These are phyloP conservation scores for Thermoascus crustaceus DNA, from an alignment of 2,329 filamentous ascomycete genomes.

Conservation along the genomic window DNA sequence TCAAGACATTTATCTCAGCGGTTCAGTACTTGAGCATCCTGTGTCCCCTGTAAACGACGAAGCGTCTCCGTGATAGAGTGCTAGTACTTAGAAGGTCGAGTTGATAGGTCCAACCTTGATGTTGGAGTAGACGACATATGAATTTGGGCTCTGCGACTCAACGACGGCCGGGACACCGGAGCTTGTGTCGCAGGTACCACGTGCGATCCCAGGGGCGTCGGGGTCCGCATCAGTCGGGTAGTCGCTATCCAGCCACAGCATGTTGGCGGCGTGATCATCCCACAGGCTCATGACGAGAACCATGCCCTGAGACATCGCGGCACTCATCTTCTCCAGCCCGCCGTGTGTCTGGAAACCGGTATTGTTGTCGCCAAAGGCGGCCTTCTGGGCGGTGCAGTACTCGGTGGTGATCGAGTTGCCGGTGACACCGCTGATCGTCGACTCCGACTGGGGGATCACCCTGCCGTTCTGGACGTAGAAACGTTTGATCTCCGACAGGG, in stretches of 20 bases:
- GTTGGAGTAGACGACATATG: conserved; percentile 51
- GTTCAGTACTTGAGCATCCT: no score
- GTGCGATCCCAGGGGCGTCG: conserved; percentile 41
- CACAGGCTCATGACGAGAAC: conserved; percentile 54
- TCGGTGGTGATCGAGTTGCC: conserved; percentile 49
- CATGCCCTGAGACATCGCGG: conserved; percentile 50
- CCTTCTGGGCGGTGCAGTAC: conserved; percentile 52
- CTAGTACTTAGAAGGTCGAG: no score
- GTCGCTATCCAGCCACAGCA: conserved; percentile 67
- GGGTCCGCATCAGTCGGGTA: conserved; percentile 45
- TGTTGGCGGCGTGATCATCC: conserved; percentile 60
- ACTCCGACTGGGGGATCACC: conserved; percentile 49
- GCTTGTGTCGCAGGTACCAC: conserved; percentile 47
- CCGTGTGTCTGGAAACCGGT: conserved; percentile 48
- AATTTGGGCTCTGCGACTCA: conserved; percentile 39
- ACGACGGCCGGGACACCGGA: conserved; percentile 47
- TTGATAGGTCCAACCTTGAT: conserved; percentile 52
- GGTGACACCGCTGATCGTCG: conserved; percentile 38
- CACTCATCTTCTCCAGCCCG: conserved; percentile 48
- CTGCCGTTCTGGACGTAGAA: conserved; percentile 58
- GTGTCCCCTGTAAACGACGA: no score
- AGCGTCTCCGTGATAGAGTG: no score
- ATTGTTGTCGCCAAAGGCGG: conserved; percentile 47
- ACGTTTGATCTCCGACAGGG: conserved; percentile 54
- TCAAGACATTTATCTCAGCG: no score